Evolutionary conservation across 441 rosid species (phyloP), one percentile per base, ranked within the genome.

Genomic region (Aleurites moluccanus): DNA sequence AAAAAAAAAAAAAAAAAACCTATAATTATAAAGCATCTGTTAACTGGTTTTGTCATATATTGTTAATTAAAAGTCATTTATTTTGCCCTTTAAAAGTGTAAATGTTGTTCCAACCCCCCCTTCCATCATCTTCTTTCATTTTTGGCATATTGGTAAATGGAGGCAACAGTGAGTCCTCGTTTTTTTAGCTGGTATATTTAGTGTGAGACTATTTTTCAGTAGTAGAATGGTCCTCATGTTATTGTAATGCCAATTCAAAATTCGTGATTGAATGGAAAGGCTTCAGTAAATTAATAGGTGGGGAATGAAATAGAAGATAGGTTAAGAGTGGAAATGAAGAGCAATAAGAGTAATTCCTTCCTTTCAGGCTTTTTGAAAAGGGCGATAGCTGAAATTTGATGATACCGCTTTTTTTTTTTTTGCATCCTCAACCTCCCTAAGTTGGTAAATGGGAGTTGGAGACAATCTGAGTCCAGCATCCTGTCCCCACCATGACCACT

Each of bases 191-290:
- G 40, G 40, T 38, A 38, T 38, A 5, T 38, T 8, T 6, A 38
- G 40, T 38, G 40, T 38, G 40, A 38, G 59, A 42, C 11, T 7
- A 8, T 11, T 18, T 52, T 7, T 50, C 45, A 30, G 10, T 8
- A n/a, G 18, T 23, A 69, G 49, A 69, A 50, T 69, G 71, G 61
- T 69, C 13, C 21, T 28, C 45, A 33, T 50, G 27, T 33, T 55
- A 25, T 40, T 57, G 9, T 59, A 66, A 44, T 59, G 52, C 14
- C 11, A 55, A 25, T 70, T 70, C 18, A 4, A 35, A 6, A 57
- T 59, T 38, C 2, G 7, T 59, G 13, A 40, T 71, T 57, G 56
- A 33, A 59, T 59, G 20, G 4, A 9, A 42, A 16, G 20, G 47
- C 38, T 23, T 15, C 35, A 25, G n/a, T 18, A 25, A 25, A 0